Evolutionary conservation across 2,329 filamentous ascomycete species (phyloP), one percentile per base, ranked within the genome.

Genomic region (Basipetospora sp.): DNA sequence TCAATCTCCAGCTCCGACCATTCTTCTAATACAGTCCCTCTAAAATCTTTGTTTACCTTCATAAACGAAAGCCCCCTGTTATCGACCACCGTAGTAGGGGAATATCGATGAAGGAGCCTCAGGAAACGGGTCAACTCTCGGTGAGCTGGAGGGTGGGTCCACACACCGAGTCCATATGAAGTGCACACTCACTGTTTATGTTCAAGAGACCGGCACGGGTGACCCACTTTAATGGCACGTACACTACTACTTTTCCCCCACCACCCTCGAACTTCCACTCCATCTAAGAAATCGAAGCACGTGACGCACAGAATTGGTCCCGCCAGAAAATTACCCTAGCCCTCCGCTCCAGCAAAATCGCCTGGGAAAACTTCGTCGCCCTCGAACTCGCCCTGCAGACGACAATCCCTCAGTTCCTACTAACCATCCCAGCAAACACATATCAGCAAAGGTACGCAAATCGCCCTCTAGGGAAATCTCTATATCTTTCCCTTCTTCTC

Each of bases 241-340:
- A n/a, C n/a, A n/a, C n/a, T n/a, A n/a, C n/a, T n/a, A n/a, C n/a
- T n/a, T n/a, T n/a, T n/a, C n/a, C n/a, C n/a, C n/a, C n/a, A n/a
- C n/a, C n/a, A n/a, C n/a, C 31, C 31, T 32, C 31, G 22, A 6
- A 11, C 22, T 17, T 11, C 31, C 30, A 15, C 31, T 5, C 31
- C 31, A 19, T 18, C 15, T 14, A 11, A 25, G 15, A 31, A 9
- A 19, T 15, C 13, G 15, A 28, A 30, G 36, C 36, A 39, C 36
- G 36, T 39, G 36, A 39, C 36, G 36, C 36, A 39, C 36, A 39
- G 36, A 39, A 39, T 33, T 39, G 30, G 25, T 25, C 30, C 29
- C 18, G 20, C 36, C 20, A 39, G 31, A 34, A 39, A 16, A 26
- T 38, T 39, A 33, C 29, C 36, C 36, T 34, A 33, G 31, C 30